Base-by-base conservation (phyloP, 768 basidiomycete species). In the Mycena belliarum region DNA sequence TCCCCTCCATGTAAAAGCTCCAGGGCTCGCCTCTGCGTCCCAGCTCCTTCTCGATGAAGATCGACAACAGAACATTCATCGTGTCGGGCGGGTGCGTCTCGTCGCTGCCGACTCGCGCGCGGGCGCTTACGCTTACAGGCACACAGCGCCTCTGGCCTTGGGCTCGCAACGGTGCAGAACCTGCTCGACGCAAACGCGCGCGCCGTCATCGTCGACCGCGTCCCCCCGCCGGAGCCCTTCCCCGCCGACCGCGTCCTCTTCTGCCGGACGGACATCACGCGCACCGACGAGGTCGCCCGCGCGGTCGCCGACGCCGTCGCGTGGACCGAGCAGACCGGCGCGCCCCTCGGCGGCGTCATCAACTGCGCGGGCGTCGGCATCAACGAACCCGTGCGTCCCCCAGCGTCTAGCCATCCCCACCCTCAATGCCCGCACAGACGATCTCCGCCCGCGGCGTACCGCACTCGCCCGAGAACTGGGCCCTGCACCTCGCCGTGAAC, bases 41-140 rank as follows among this genome's bases (percentile, higher is more conserved):
- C 29, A 32, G 28, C 51, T 18, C 9, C 43, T 28, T 40, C 40
- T n/a, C 33, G 23, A 75, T 75, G 74, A 75, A 73, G 63, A 52
- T 72, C 18, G 64, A 57, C 48, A 59, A 69, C 42, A 60, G 74
- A 46, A 75, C 74, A 18, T 75, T 75, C 55, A 61, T 75, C 21
- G 69, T 75, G 16, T 75, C 74, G n/a, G 74, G 74, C 46, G 74
- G 74, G 74, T 75, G 54, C 37, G 72, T 69, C n/a, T 12, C 25
- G 18, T 21, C 32, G 26, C 14, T 29, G 28, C 24, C 20, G 25
- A 40, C 25, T 37, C 33, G 24, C 24, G 50, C 18, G 28, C 14
- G 41, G 23, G 50, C 41, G 37, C 24, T 49, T 16, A 21, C 37
- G n/a, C 9, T 23, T 4, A 6, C n/a, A n/a, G n/a, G n/a, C n/a